These are phyloP conservation scores for Isoetes taiwanensis DNA, from an alignment of 75 land plant species.

Conservation along the genomic window DNA sequence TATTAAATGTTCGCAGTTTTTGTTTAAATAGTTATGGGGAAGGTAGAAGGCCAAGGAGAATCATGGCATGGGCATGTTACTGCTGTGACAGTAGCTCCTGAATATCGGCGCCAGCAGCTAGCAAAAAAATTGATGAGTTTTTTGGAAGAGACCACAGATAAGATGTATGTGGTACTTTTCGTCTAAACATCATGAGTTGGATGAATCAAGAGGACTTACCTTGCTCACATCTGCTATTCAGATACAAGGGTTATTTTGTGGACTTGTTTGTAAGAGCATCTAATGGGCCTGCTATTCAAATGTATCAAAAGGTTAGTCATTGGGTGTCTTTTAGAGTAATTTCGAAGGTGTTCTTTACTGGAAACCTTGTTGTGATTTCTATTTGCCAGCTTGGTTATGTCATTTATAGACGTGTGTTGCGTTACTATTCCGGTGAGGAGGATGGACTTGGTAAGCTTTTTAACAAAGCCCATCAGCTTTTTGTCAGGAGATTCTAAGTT, in stretches of 20 bases:
- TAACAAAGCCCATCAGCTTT: no score
- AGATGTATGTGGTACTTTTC: slow-evolving; percentile 38
- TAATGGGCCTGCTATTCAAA: slow-evolving; percentile 81
- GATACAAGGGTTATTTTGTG: slow-evolving; percentile 91
- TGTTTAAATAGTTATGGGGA: slow-evolving; percentile 71
- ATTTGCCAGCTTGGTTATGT: slow-evolving; percentile 94
- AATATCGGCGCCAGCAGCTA: slow-evolving; percentile 83
- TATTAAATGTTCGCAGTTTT: no score
- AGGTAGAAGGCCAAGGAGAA: slow-evolving; percentile 97
- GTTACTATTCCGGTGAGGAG: slow-evolving; percentile 97
- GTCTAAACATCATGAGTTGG: not conserved
- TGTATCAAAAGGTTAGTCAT: slow-evolving; percentile 94
- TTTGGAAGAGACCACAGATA: slow-evolving; percentile 86
- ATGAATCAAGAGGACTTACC: not conserved
- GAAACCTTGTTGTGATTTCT: no score
- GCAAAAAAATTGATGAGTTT: slow-evolving; percentile 90
- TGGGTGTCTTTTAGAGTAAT: no score
- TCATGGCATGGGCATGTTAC: slow-evolving; percentile 99
- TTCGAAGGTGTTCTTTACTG: no score
- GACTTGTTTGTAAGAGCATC: slow-evolving; percentile 99
- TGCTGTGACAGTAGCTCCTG: slow-evolving; percentile 87
- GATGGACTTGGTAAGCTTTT: slow-evolving; percentile 93
- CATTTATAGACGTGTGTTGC: slow-evolving; percentile 75
- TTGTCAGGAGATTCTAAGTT: no score
- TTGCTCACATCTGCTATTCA: slow-evolving; percentile 18